Base-by-base conservation (phyloP, 805 yeast genomes). In the Saturnispora quitensis region DNA sequence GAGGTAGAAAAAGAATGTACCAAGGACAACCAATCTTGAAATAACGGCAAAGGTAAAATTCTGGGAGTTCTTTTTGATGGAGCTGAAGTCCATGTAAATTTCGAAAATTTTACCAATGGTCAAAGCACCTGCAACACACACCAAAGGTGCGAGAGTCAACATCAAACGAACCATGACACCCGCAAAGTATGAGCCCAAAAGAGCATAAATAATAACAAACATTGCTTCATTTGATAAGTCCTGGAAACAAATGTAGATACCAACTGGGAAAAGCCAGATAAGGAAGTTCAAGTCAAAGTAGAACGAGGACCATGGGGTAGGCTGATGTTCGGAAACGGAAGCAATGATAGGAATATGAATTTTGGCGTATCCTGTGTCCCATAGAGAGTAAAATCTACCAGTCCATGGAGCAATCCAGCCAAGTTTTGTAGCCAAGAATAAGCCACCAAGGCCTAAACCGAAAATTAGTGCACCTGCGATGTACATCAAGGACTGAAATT, bases 371-470 rank as follows among this genome's bases (percentile, higher is more conserved):
- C 79, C 85, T 4, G 99, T 93, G 68, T 93, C 99, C 99, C 99
- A 93, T 59, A 95, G 73, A 2, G 98, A 90, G 72, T 93, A 93
- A 74, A 93, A 95, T 71, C 99, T 85, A 59, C 99, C 99, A 10
- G 97, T 89, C 99, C 99, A 93, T 51, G 99, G 99, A 36, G 98
- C 97, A 68, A 95, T 93, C 68, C 85, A 81, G 4, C 97, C 99
- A 50, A 89, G 74, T 55, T 86, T 85, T 17, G 99, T 93, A 60
- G 95, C 82, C 17, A 77, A 80, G 45, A 88, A 77, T 51, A 93
- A 74, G 20, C 84, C 95, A 13, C 74, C 73, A 43, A 88, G 63
- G 53, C 97, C 96, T 31, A 85, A 57, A 15, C 70, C 64, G 31
- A 82, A 72, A 51, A 89, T 73, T 20, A 80, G 61, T 2, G 69